Evolutionary conservation across 176 grass and related monocot genomes (phyloP).

Genomic region (Urochloa ruziziensis): DNA sequence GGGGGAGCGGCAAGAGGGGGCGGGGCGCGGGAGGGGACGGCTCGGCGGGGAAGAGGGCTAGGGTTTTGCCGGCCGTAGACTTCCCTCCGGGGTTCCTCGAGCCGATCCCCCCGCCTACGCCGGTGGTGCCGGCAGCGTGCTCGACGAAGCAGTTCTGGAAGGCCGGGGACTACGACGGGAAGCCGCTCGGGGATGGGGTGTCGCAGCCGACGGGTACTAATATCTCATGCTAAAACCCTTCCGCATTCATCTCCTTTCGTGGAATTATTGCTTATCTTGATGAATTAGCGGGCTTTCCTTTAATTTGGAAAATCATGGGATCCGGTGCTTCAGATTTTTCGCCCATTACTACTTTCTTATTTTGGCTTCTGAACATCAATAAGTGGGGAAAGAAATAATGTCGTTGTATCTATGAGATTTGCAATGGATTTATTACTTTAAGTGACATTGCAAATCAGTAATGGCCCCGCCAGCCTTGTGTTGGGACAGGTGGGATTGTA

Average conservation of each 20-base stretch:
- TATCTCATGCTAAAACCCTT: neutral
- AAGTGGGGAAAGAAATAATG: neutral
- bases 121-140: neutral
- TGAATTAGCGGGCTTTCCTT: neutral
- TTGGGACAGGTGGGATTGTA: neutral
- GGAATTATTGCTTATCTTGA: neutral
- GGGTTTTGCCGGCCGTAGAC: constrained; percentile 26
- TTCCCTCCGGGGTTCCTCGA: constrained; percentile 77
- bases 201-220: constrained; percentile 46
- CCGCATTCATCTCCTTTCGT: neutral
- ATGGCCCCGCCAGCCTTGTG: neutral
- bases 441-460: neutral
- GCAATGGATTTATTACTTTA: neutral
- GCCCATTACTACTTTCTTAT: neutral
- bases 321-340: neutral
- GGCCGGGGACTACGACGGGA: constrained; percentile 80
- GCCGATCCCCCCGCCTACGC: constrained; percentile 40
- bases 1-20: constrained; percentile 26
- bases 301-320: neutral
- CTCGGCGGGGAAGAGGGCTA: constrained; percentile 31
- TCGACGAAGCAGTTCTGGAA: constrained; percentile 96
- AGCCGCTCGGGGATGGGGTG: neutral
- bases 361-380: neutral
- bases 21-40: neutral
- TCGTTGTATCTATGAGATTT: neutral